Evolutionary conservation across 306 rosid species (phyloP).

Genomic region (Vigna radiata): DNA sequence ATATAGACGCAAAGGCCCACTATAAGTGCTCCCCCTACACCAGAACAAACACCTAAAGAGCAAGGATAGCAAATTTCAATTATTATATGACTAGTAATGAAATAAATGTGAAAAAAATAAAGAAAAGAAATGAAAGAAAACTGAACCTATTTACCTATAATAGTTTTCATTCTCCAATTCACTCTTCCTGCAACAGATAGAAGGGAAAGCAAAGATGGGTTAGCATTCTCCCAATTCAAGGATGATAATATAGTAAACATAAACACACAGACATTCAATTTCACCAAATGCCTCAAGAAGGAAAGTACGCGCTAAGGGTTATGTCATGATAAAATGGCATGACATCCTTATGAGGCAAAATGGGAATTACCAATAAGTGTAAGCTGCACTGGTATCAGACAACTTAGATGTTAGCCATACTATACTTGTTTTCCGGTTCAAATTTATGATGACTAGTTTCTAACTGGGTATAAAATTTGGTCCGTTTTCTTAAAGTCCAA

Average conservation of each 20-base stretch:
- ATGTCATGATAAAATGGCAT: conserved; percentile 1
- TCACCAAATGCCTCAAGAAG: conserved; percentile 24
- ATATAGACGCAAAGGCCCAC: not conserved
- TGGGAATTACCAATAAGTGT: conserved; percentile 3
- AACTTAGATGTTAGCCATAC: no score
- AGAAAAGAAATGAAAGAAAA: no score
- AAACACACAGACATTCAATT: no score
- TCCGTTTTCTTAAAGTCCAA: not conserved
- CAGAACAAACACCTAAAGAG: conserved; percentile 42
- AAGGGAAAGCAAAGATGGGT: no score
- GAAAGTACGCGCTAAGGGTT: conserved; percentile 6
- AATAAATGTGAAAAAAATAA: no score
- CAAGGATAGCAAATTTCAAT: not conserved
- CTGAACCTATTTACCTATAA: no score
- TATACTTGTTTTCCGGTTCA: no score
- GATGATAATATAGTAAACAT: not conserved
- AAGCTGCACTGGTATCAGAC: not conserved
- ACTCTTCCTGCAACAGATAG: no score
- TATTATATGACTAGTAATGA: no score
- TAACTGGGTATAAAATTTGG: not conserved
- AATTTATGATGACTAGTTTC: not conserved
- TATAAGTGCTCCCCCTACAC: not conserved
- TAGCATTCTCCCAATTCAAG: conserved; percentile 15
- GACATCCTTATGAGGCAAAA: conserved; percentile 3
- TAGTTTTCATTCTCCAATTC: no score